Conservation (phyloP, 192 early-diverging fungal species). For the Gaertneriomyces semiglobifer region DNA sequence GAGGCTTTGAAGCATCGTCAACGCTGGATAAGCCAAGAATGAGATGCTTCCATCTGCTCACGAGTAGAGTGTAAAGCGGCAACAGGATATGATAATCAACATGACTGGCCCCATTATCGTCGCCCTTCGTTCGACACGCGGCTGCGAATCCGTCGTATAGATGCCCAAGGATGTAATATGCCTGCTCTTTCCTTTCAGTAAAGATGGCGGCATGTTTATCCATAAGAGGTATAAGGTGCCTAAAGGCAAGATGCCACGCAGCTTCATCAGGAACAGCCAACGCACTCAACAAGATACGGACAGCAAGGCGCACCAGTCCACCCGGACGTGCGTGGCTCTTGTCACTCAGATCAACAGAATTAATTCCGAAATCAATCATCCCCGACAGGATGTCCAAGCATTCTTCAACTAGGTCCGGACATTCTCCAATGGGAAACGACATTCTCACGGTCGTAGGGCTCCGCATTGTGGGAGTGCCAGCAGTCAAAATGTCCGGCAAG, state of each 20-base stretch:
- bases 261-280: conserved; percentile 32
- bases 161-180: conserved; percentile 33
- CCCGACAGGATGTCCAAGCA: conserved; percentile 30
- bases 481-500: background rate
- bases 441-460: conserved; percentile 25
- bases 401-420: conserved; percentile 35
- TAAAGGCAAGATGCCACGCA: conserved; percentile 33
- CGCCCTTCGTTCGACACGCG: conserved; percentile 20
- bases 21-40: conserved; percentile 7
- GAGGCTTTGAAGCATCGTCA: background rate
- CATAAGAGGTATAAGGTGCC: conserved; percentile 36
- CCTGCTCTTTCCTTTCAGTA: conserved; percentile 23
- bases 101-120: background rate
- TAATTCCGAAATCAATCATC: conserved; percentile 38
- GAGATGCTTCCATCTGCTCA: conserved; percentile 35
- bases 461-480: background rate
- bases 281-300: conserved; percentile 41
- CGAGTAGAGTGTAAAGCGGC: conserved; percentile 39
- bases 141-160: conserved; percentile 35
- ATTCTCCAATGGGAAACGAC: conserved; percentile 44
- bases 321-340: conserved; percentile 36
- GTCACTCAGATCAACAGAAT: conserved; percentile 27
- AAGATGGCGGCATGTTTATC: conserved; percentile 35
- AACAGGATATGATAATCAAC: conserved; percentile 30
- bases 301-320: conserved; percentile 35